These are phyloP conservation scores for Globisporangium canariense DNA, from an alignment of 352 stramenopile species.

Conservation along the genomic window DNA sequence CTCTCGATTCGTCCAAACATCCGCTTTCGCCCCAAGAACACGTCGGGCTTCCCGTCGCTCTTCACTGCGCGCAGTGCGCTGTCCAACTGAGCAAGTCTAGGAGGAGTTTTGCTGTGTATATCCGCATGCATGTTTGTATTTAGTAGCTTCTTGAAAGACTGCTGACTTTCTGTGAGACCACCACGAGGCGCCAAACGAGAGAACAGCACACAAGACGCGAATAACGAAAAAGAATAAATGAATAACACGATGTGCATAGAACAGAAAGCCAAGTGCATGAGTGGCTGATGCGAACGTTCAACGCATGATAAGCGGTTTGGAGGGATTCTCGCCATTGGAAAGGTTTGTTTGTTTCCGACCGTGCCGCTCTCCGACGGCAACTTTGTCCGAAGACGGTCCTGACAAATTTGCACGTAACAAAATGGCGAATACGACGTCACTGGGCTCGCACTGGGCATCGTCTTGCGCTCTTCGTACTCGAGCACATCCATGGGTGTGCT, in stretches of 20 bases:
- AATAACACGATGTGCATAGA: background rate
- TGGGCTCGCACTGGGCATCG: conserved; percentile 61
- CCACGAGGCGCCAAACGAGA: background rate
- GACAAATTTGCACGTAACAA: too few relatives aligned
- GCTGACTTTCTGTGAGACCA: conserved; percentile 1
- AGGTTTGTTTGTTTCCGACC: background rate
- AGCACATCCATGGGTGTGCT: too few relatives aligned
- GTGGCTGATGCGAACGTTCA: too few relatives aligned
- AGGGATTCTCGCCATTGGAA: too few relatives aligned
- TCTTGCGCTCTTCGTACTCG: conserved; percentile 40
- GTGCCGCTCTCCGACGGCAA: background rate
- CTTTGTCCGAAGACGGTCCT: conserved; percentile 7
- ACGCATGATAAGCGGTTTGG: too few relatives aligned
- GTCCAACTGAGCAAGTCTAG: background rate
- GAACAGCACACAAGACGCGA: background rate
- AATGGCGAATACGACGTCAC: conserved; percentile 40
- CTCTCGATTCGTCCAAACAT: conserved; percentile 69
- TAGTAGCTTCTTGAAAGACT: background rate
- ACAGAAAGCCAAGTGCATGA: background rate
- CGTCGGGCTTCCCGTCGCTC: conserved; percentile 41
- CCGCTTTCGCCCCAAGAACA: conserved; percentile 58
- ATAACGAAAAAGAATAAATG: background rate
- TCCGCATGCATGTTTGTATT: background rate
- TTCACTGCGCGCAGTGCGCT: conserved; percentile 20
- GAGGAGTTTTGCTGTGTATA: conserved; percentile 3